phyloP scores from a whole-genome alignment of 2,329 filamentous ascomycete species.

The Venturia pyrina region DNA sequence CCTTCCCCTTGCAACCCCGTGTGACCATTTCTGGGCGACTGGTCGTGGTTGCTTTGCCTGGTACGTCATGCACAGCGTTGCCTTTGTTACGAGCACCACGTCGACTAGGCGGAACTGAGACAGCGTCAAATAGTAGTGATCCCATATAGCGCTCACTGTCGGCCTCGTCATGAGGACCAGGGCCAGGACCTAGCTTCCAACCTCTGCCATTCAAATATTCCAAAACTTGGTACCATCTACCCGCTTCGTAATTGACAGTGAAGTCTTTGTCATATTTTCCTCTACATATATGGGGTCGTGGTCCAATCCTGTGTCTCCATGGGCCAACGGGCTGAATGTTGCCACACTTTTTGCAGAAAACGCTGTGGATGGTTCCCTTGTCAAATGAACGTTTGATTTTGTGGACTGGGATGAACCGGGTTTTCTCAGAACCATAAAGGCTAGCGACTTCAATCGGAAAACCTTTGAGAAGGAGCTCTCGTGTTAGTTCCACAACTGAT shows the following conservation, averaged over 20 bases:
- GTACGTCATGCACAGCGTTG: too few relatives aligned
- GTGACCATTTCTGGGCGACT: neutral
- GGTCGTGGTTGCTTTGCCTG: too few relatives aligned
- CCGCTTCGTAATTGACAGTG: neutral
- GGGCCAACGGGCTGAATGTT: neutral
- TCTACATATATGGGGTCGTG: neutral
- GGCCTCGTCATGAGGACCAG: neutral
- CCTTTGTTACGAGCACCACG: too few relatives aligned
- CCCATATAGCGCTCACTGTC: neutral
- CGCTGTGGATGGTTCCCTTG: neutral
- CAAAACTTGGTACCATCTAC: neutral
- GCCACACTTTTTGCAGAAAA: neutral
- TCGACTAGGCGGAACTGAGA: too few relatives aligned
- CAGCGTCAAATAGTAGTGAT: neutral
- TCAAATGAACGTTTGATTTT: neutral
- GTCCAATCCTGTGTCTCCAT: neutral
- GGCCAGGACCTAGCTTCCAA: neutral
- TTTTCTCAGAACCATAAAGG: neutral
- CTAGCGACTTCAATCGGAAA: neutral
- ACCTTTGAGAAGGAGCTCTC: neutral
- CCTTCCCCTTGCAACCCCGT: neutral
- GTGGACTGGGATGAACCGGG: neutral
- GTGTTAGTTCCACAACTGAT: neutral
- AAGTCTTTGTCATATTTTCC: neutral
- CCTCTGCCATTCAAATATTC: neutral